phyloP scores from a whole-genome alignment of 495 filamentous ascomycete species.

The Penicillium pulvis region DNA sequence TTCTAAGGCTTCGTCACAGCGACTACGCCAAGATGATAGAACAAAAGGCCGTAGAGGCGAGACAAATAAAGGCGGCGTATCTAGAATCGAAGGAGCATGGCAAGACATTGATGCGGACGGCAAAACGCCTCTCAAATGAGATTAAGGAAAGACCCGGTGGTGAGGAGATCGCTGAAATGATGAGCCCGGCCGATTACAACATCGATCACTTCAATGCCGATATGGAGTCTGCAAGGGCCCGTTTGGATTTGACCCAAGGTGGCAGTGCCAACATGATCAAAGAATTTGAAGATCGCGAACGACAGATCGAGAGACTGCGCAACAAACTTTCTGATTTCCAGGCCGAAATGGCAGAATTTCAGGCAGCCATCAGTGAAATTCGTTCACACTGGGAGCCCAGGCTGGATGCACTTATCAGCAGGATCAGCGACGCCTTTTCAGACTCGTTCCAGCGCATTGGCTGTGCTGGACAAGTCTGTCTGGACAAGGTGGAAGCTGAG shows the following conservation, averaged over 20 bases:
- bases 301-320: conserved; percentile 57
- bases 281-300: conserved; percentile 73
- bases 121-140: conserved; percentile 28
- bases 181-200: conserved; percentile 42
- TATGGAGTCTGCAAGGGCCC: conserved; percentile 71
- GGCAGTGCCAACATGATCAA: conserved; percentile 74
- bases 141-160: conserved; percentile 26
- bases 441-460: conserved; percentile 91
- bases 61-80: conserved; percentile 32
- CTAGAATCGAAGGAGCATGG: conserved; percentile 35
- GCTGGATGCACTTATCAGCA: conserved; percentile 72
- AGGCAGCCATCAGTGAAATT: conserved; percentile 59
- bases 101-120: conserved; percentile 36
- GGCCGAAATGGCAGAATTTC: conserved; percentile 50
- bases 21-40: conserved; percentile 58
- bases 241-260: conserved; percentile 77
- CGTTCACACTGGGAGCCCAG: conserved; percentile 76
- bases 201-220: conserved; percentile 70
- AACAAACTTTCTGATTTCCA: conserved; percentile 46
- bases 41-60: conserved; percentile 41
- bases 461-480: conserved; percentile 87
- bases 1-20: conserved; percentile 61
- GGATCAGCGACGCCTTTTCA: conserved; percentile 86
- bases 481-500: conserved; percentile 52
- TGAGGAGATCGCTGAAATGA: conserved; percentile 31